phyloP scores from a whole-genome alignment of 73 alveolate genomes.

The Durusdinium trenchii region DNA sequence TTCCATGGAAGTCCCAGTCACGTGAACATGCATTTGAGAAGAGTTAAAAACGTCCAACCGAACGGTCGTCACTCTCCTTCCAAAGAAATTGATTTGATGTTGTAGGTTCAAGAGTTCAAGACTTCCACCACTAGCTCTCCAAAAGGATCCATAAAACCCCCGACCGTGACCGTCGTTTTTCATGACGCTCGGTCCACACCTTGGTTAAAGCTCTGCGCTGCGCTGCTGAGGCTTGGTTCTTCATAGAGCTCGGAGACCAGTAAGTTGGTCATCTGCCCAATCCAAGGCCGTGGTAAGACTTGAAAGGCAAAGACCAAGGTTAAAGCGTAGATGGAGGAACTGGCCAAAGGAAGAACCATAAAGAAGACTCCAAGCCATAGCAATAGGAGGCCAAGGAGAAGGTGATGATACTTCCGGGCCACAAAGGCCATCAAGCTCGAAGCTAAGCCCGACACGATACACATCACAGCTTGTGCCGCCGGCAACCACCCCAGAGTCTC shows the following conservation, averaged over 20 bases:
- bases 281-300: slow-evolving; percentile 81
- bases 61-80: too few species aligned
- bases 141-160: too few species aligned
- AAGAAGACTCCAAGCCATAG: slow-evolving; percentile 71
- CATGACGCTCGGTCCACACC: slow-evolving; percentile 24
- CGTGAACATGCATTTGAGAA: too few species aligned
- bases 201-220: slow-evolving; percentile 83
- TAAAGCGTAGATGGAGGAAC: background rate
- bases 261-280: slow-evolving; percentile 78
- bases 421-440: slow-evolving; percentile 72
- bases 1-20: too few species aligned
- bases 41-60: too few species aligned
- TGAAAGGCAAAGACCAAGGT: slow-evolving; percentile 42
- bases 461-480: slow-evolving; percentile 90
- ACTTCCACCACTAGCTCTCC: too few species aligned
- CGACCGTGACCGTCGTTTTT: too few species aligned
- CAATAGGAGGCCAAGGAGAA: slow-evolving; percentile 38
- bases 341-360: slow-evolving; percentile 42
- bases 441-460: slow-evolving; percentile 69
- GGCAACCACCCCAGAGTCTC: slow-evolving; percentile 78
- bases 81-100: too few species aligned
- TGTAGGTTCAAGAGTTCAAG: too few species aligned
- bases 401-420: slow-evolving; percentile 38
- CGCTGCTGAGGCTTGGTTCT: slow-evolving; percentile 61
- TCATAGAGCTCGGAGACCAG: slow-evolving; percentile 81